Evolutionary conservation across 164 flowering plant species (phyloP), one percentile per base, ranked within the genome.

Genomic region (Berberis vulgaris): DNA sequence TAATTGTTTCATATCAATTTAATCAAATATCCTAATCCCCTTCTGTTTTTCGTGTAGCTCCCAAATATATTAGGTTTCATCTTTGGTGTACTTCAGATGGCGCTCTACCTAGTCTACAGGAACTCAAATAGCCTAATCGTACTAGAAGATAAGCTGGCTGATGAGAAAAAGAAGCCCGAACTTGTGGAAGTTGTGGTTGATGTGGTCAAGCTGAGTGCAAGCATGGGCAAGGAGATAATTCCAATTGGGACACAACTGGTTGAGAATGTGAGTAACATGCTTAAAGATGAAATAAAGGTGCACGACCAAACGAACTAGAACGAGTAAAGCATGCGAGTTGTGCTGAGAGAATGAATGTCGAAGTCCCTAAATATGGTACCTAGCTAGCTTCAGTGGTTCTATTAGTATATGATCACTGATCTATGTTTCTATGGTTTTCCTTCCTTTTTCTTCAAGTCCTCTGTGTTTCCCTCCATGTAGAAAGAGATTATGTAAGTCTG

Each of bases 41-140:
- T 59, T 42, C n/a, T 4, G 41, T 47, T 4, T 43, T 3, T 4
- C 50, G 3, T 43, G 9, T 72, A 87, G 93, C 49, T 83, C 10
- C 94, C 94, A 13, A 87, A 87, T 45, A 65, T 81, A 5, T n/a
- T 84, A 58, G 94, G 94, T 0, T 82, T 87, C 67, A 38, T 72
- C 63, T 83, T 85, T 6, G 94, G 94, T 0, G 60, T 85, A 1
- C 54, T 76, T 54, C 94, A 87, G 54, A 87, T 87, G 86, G 64
- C 73, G 38, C 73, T 85, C n/a, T 87, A 85, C 61, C 45, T 62
- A 7, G 63, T 87, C 26, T 85, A 82, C 79, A 85, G 65, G 70
- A 68, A 77, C 60, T 61, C 50, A 41, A 69, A 72, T 69, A 65
- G 49, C 49, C 44, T 41, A 6, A 11, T 40, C 13, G n/a, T 41